These are phyloP conservation scores for Saraca asoca DNA, from an alignment of 331 rosid species.

Conservation along the genomic window DNA sequence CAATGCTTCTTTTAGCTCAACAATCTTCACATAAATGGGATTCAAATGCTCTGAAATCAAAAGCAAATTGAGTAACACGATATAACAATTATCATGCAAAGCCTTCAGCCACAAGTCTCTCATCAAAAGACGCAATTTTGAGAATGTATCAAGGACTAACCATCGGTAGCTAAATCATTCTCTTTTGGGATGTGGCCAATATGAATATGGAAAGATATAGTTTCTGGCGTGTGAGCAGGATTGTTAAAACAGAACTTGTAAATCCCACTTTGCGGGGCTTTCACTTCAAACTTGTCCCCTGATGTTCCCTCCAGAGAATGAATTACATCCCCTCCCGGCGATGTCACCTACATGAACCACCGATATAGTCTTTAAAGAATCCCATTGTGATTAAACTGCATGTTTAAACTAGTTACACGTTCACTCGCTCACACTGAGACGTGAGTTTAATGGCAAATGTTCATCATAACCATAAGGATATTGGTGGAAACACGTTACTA, in stretches of 20 bases:
- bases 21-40: conserved; percentile 84
- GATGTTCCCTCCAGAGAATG: conserved; percentile 68
- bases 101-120: background rate
- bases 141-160: conserved; percentile 34
- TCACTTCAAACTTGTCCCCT: conserved; percentile 87
- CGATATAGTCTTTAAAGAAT: background rate
- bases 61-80: conserved; percentile 12
- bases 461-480: too few relatives aligned
- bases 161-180: conserved; percentile 80
- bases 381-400: background rate
- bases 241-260: conserved; percentile 78
- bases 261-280: conserved; percentile 68
- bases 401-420: background rate
- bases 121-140: background rate
- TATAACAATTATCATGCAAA: background rate
- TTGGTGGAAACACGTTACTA: too few relatives aligned
- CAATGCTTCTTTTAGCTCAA: conserved; percentile 83
- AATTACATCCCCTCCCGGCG: conserved; percentile 57
- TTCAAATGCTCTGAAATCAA: conserved; percentile 71
- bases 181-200: conserved; percentile 91
- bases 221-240: conserved; percentile 76
- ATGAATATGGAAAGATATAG: conserved; percentile 86
- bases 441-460: too few relatives aligned
- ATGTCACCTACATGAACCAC: conserved; percentile 53
- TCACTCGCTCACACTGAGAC: too few relatives aligned